These are phyloP conservation scores for Thelephora terrestris DNA, from an alignment of 1,284 basidiomycete genomes.

Conservation along the genomic window DNA sequence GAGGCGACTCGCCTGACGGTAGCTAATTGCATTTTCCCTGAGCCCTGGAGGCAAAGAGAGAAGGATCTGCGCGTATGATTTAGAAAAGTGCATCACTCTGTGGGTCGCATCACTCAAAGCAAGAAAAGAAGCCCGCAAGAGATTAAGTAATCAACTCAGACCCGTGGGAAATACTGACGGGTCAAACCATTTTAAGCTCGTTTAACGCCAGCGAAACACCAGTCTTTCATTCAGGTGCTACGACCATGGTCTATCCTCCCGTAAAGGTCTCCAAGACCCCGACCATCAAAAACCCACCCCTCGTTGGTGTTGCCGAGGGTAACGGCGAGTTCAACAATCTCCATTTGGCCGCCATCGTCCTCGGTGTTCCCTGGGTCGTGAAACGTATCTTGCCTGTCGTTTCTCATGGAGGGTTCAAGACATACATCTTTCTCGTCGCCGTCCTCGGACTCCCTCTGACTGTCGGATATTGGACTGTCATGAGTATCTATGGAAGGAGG, in stretches of 20 bases:
- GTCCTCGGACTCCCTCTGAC: conserved; percentile 72
- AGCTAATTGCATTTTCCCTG: conserved; percentile 75
- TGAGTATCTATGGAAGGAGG: conserved; percentile 74
- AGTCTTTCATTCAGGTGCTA: not conserved
- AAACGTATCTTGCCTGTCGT: conserved; percentile 73
- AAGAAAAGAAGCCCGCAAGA: too few species aligned
- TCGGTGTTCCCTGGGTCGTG: conserved; percentile 74
- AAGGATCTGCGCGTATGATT: conserved; percentile 65
- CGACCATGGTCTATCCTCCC: conserved; percentile 34
- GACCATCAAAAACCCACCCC: conserved; percentile 76
- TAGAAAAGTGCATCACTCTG: conserved; percentile 71
- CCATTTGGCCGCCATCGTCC: conserved; percentile 69
- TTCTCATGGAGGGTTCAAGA: conserved; percentile 71
- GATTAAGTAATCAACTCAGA: too few species aligned
- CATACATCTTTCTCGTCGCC: conserved; percentile 73
- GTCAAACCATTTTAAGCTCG: not conserved
- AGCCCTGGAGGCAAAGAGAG: conserved; percentile 67
- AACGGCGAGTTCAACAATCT: conserved; percentile 75
- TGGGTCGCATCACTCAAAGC: not conserved
- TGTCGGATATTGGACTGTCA: conserved; percentile 84
- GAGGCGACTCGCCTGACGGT: conserved; percentile 54
- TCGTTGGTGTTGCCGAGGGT: conserved; percentile 78
- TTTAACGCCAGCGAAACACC: not conserved
- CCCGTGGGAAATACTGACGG: too few species aligned
- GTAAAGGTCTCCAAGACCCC: conserved; percentile 52